Percentiles rank a stretch among this genome's conserved stretches.
Conservation (phyloP, 129 eudicot species). For the Helianthus annuus region HanXRQr2.0-SUNRISE NC_035441.2:124259279-124259778, state of each 20-base stretch:
- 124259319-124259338: conserved; percentile 47
- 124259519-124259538: conserved; percentile 38
- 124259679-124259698: conserved; percentile 37
- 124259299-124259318: conserved; percentile 51
- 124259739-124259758: conserved; percentile 21
- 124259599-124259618: conserved; percentile 42
- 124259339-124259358: conserved; percentile 32
- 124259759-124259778: conserved; percentile 33
- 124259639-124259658: conserved; percentile 48
- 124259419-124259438: conserved; percentile 37
- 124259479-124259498: conserved; percentile 26
- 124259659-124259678: conserved; percentile 45
- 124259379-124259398: conserved; percentile 66
- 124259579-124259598: conserved; percentile 40
- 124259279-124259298: conserved; percentile 54
- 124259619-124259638: conserved; percentile 54
- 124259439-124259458: conserved; percentile 41
- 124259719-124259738: conserved; percentile 25
- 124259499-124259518: conserved; percentile 32
- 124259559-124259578: conserved; percentile 43
- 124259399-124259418: conserved; percentile 52
- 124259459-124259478: conserved; percentile 43
- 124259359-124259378: conserved; percentile 51
- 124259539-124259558: conserved; percentile 41
- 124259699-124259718: conserved; percentile 37